Base-by-base conservation (phyloP, 2,329 filamentous ascomycete genomes). In the Scytalidium lignicola region DNA sequence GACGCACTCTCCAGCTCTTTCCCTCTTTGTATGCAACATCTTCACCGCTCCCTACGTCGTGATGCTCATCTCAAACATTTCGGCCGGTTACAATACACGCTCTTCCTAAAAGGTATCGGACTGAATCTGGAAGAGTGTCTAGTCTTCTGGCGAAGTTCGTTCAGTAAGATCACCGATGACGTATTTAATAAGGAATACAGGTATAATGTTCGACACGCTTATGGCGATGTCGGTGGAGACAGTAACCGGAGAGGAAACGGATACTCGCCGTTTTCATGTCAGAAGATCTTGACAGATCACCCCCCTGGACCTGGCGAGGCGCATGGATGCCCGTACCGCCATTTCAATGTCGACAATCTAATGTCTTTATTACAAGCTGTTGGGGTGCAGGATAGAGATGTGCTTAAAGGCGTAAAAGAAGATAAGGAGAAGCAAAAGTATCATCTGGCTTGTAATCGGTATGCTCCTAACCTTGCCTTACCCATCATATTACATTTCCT, bases 171-270 rank as follows among this genome's bases (percentile, higher is more conserved):
- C 55, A 91, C 88, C 0, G 93, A 97, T 62, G 92, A 97, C 62
- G 85, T 85, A 29, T 99, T 97, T 78, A 95, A 95, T 70, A 97
- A 96, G 65, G 90, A 96, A 65, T 97, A 99, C 71, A 81, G 88
- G 41, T 99, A 99, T 77, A 97, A 99, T 66, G 82, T 97, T 50
- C 87, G 91, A n/a, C 92, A 99, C 75, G 70, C 77, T 1, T 99
- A 97, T 66, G 93, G 93, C 57, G 92, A 97, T 61, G 93, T 97
- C 1, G 93, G 93, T 48, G 92, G 92, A 50, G 92, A 97, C 68
- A 78, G 83, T 18, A 96, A 95, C 64, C 81, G 92, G 26, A 82
- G 92, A 47, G 87, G 90, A 40, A 80, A 87, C 48, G 92, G 92
- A 18, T 96, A 96, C 66, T 88, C 87, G 44, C 90, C 93, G 0